These are phyloP conservation scores for Kuraishia molischiana DNA, from an alignment of 805 yeast species.

Conservation along the genomic window DNA sequence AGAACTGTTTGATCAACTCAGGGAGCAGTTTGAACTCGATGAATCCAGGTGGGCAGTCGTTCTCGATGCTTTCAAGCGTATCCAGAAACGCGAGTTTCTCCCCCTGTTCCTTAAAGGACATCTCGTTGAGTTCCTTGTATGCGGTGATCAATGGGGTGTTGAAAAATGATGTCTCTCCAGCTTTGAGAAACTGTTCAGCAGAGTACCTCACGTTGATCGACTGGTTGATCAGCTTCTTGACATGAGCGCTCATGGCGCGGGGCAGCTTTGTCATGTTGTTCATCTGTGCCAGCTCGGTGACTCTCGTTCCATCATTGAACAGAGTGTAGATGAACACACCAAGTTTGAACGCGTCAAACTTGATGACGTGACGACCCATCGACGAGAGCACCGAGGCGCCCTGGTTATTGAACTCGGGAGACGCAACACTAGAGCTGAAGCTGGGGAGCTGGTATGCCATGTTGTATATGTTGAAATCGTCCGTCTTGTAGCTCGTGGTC, in stretches of 20 bases:
- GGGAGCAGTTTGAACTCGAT: conserved; percentile 62
- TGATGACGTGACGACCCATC: conserved; percentile 22
- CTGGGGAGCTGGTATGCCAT: conserved; percentile 13
- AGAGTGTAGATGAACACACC: conserved; percentile 46
- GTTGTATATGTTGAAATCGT: conserved; percentile 22
- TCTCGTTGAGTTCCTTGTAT: conserved; percentile 42
- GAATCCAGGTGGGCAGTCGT: conserved; percentile 38
- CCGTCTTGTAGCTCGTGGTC: conserved; percentile 38
- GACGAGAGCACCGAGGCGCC: conserved; percentile 32
- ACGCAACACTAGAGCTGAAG: conserved; percentile 16
- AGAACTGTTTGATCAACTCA: conserved; percentile 43
- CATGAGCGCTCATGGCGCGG: conserved; percentile 21
- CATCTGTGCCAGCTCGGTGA: conserved; percentile 5
- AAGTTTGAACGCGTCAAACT: conserved; percentile 55
- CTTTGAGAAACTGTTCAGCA: conserved; percentile 22
- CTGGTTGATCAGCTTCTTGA: conserved; percentile 29
- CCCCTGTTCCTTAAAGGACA: conserved; percentile 40
- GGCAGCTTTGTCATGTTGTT: conserved; percentile 22
- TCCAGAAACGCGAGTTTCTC: conserved; percentile 43
- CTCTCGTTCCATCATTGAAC: conserved; percentile 20
- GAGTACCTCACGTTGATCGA: conserved; percentile 29
- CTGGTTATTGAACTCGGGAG: conserved; percentile 40
- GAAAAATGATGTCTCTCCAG: conserved; percentile 21
- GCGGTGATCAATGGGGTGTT: conserved; percentile 40
- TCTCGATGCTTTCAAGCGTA: conserved; percentile 22